Percentiles rank a stretch among this genome's conserved stretches.
phyloP scores from a whole-genome alignment of 2,329 filamentous ascomycete species.

The Talaromyces atroroseus region DNA sequence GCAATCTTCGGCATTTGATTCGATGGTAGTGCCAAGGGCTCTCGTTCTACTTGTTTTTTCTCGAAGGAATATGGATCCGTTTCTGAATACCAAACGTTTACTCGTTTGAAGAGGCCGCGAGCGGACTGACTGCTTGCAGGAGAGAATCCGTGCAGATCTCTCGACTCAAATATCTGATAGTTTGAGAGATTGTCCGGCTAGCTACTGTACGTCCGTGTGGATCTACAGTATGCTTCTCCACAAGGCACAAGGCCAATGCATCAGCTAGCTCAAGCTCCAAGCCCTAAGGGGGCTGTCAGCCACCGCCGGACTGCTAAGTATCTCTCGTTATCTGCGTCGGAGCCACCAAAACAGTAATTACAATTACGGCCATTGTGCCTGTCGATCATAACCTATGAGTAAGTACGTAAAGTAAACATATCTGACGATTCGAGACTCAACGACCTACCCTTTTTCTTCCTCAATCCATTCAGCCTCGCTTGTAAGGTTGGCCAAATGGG shows the following conservation, averaged over 20 bases:
- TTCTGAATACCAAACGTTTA: background rate
- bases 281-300: background rate
- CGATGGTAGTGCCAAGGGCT: background rate
- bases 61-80: background rate
- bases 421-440: background rate
- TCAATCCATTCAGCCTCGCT: background rate
- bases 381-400: background rate
- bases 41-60: background rate
- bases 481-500: background rate
- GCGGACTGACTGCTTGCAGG: background rate
- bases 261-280: background rate
- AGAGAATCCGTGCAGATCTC: conserved; percentile 4
- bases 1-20: background rate
- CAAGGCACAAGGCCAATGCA: background rate
- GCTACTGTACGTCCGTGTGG: background rate
- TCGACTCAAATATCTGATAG: background rate
- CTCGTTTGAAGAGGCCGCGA: background rate
- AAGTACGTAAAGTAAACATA: background rate
- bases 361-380: background rate
- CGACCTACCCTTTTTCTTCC: background rate
- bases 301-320: background rate
- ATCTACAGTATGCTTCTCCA: background rate
- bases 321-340: background rate
- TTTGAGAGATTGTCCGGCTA: background rate
- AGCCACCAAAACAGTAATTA: background rate